Percentiles rank a stretch among this genome's conserved stretches.
phyloP scores from a whole-genome alignment of 345 rosid species.

The Rhodamnia argentea region DNA sequence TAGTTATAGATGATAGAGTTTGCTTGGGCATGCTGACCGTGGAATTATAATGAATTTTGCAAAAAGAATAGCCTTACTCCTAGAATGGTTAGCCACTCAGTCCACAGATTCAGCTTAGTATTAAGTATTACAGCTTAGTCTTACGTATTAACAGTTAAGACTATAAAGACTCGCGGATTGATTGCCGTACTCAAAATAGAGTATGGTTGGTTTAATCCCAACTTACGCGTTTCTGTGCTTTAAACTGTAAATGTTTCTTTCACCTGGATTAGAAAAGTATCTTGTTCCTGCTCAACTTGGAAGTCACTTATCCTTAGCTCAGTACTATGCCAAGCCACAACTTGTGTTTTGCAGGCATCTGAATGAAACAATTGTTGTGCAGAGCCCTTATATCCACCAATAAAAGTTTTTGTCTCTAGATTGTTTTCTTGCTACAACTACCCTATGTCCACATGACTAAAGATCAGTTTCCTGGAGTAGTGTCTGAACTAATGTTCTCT shows the following conservation, averaged over 20 bases:
- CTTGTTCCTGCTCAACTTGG: not conserved
- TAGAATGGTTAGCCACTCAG: too few relatives aligned
- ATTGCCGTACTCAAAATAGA: not conserved
- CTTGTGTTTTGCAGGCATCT: not conserved
- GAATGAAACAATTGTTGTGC: not conserved
- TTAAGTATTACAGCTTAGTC: too few relatives aligned
- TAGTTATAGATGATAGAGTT: not conserved
- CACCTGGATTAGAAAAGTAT: not conserved
- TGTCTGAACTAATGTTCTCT: not conserved
- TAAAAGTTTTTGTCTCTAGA: not conserved
- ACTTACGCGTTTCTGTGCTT: not conserved
- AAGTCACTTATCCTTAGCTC: not conserved
- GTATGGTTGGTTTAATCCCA: not conserved
- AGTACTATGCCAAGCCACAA: not conserved
- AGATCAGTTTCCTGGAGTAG: not conserved
- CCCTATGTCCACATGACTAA: not conserved
- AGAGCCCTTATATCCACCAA: not conserved
- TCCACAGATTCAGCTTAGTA: too few relatives aligned
- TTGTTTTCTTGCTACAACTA: not conserved
- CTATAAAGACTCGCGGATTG: too few relatives aligned
- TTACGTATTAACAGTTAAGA: too few relatives aligned
- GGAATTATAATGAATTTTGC: not conserved
- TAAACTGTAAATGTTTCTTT: not conserved
- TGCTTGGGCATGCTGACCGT: not conserved
- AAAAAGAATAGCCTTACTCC: too few relatives aligned